Conservation (phyloP, 805 yeast species). For the Blastobotrys peoriensis region DNA sequence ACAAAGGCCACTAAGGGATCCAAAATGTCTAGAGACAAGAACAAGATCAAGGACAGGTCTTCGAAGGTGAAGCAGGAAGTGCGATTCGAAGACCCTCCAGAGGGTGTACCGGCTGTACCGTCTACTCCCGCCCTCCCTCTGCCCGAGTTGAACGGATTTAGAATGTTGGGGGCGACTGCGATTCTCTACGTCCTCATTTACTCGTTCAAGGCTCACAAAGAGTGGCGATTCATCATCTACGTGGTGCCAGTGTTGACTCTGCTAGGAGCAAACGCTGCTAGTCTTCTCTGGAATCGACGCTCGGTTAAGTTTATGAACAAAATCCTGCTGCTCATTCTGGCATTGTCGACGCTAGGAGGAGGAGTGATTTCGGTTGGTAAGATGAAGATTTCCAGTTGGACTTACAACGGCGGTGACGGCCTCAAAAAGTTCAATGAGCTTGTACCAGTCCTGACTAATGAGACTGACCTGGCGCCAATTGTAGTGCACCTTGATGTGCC, state of each 20-base stretch:
- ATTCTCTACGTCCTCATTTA: conserved; percentile 51
- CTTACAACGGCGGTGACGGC: conserved; percentile 90
- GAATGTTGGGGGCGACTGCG: conserved; percentile 46
- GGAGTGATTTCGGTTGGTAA: conserved; percentile 42
- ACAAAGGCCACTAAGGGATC: background rate
- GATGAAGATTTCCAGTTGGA: conserved; percentile 59
- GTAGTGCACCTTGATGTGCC: conserved; percentile 71
- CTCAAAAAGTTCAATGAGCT: conserved; percentile 46
- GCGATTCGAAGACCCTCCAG: too few species aligned
- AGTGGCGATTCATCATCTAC: conserved; percentile 86
- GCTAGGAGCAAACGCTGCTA: conserved; percentile 57
- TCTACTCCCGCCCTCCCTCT: too few species aligned
- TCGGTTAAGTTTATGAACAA: conserved; percentile 12
- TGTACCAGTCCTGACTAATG: conserved; percentile 7
- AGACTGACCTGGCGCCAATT: conserved; percentile 18
- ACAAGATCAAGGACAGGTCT: too few species aligned
- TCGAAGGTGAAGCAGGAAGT: background rate
- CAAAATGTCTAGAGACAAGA: too few species aligned
- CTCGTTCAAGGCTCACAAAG: conserved; percentile 87
- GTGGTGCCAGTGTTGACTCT: conserved; percentile 62
- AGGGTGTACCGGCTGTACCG: too few species aligned
- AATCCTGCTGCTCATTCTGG: conserved; percentile 15
- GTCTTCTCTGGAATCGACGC: conserved; percentile 32
- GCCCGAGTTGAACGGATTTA: conserved; percentile 37
- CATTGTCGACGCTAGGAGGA: conserved; percentile 33